Base-by-base conservation (phyloP, 2,329 filamentous ascomycete species). In the Pyrenophora graminea region DNA sequence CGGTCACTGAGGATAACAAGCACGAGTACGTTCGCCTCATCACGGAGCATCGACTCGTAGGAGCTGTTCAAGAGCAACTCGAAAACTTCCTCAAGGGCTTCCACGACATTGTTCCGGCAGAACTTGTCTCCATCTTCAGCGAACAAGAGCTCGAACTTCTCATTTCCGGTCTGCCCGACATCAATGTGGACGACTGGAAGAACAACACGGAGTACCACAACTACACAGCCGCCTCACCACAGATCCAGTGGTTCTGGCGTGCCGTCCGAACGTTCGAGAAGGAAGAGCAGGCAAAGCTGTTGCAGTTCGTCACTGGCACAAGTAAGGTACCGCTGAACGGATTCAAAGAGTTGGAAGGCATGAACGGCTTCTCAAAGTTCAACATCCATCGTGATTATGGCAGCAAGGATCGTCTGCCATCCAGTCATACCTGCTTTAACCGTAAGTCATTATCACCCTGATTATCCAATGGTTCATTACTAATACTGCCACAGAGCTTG, bases 241-340 rank as follows among this genome's bases (percentile, higher is more conserved):
- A 99, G 72, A 96, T 99, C 53, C 92, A 97, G 73, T 99, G 94
- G 94, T 99, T 99, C 85, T 99, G 94, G 94, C 88, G 95, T 67
- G 94, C 94, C 21, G 86, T 99, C 37, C 87, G 94, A 64, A 96
- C 92, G 4, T 99, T 97, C 69, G 95, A 97, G 79, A 97, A 97
- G 78, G 95, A 99, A 78, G 95, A 99, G 77, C 90, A 91, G 54
- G 94, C 94, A 64, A 99, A 99, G 76, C 80, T 99, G 56, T 82
- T 99, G 38, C 94, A 99, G 70, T 99, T 99, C 73, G 94, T 99
- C 61, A 99, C 95, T 1, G 94, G 94, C 72, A 99, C 95, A 15
- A 95, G 90, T 74, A 99, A 99, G 77, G 95, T 99, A 39, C 94
- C 94, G 33, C 85, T 99, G 42, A 99, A 99, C 65, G 94, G 94